Percentiles rank a stretch among this genome's conserved stretches.
Evolutionary conservation across 495 filamentous ascomycete species (phyloP).

Genomic region (Alectoria sarmentosa): DNA sequence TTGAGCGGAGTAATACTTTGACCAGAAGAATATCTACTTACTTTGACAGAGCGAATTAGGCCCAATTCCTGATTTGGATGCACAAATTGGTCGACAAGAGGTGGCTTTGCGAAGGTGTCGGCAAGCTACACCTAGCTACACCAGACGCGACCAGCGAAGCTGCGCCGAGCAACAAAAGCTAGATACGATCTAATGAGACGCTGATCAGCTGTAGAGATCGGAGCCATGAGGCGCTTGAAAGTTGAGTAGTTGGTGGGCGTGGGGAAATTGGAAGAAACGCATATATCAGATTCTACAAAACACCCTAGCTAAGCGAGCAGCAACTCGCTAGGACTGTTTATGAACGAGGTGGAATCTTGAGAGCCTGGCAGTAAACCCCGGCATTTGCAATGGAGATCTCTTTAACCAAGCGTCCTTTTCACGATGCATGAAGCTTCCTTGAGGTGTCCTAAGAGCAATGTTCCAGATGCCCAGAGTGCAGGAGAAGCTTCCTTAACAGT

Average conservation of each 20-base stretch:
- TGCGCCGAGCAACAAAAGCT: not conserved
- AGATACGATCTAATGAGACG: not conserved
- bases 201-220: not conserved
- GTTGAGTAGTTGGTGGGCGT: not conserved
- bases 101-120: not conserved
- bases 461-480: not conserved
- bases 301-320: not conserved
- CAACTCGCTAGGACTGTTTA: not conserved
- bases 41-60: not conserved
- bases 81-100: not conserved
- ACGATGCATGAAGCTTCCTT: not conserved
- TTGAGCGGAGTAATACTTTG: not conserved
- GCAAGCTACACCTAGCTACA: not conserved
- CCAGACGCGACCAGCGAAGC: not conserved
- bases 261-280: not conserved
- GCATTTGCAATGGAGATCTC: not conserved
- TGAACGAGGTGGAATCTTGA: not conserved
- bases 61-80: not conserved
- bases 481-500: not conserved
- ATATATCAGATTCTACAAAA: not conserved
- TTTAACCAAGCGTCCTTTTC: not conserved
- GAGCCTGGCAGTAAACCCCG: not conserved
- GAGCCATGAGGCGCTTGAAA: not conserved
- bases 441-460: not conserved
- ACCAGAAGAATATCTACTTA: not conserved